Evolutionary conservation across 2,329 filamentous ascomycete species (phyloP).

Genomic region (Chrysoporthe puriensis): DNA sequence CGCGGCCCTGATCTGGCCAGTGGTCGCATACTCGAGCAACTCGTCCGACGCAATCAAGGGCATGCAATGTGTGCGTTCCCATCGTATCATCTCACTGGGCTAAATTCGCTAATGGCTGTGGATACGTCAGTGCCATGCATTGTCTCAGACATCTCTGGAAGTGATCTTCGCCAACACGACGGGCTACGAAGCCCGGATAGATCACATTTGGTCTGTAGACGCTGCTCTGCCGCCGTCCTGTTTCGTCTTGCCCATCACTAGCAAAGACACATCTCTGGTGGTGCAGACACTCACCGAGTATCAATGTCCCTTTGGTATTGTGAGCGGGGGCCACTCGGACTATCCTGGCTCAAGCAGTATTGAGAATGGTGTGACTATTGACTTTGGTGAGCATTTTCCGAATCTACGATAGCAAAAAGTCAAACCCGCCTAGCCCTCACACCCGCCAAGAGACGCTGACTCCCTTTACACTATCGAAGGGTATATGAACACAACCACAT

Average conservation of each 20-base stretch:
- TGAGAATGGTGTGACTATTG: neutral
- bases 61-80: neutral
- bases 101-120: neutral
- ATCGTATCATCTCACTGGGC: neutral
- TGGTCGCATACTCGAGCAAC: neutral
- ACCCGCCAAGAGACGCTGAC: neutral
- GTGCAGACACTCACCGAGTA: neutral
- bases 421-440: neutral
- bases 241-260: neutral
- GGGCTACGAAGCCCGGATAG: neutral
- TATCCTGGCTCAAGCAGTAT: neutral
- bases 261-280: neutral
- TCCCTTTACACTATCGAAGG: neutral
- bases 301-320: slow-evolving; percentile 4
- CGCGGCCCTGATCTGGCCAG: neutral
- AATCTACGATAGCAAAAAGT: neutral
- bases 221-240: neutral
- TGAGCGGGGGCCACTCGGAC: slow-evolving; percentile 3
- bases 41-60: slow-evolving; percentile 5
- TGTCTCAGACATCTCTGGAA: slow-evolving; percentile 5
- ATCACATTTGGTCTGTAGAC: slow-evolving; percentile 7
- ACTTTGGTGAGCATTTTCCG: neutral
- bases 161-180: neutral
- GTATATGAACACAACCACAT: slow-evolving; percentile 6
- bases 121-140: slow-evolving; percentile 1